Evolutionary conservation across 352 stramenopile genomes (phyloP).

Genomic region (Pythium chondricola): DNA sequence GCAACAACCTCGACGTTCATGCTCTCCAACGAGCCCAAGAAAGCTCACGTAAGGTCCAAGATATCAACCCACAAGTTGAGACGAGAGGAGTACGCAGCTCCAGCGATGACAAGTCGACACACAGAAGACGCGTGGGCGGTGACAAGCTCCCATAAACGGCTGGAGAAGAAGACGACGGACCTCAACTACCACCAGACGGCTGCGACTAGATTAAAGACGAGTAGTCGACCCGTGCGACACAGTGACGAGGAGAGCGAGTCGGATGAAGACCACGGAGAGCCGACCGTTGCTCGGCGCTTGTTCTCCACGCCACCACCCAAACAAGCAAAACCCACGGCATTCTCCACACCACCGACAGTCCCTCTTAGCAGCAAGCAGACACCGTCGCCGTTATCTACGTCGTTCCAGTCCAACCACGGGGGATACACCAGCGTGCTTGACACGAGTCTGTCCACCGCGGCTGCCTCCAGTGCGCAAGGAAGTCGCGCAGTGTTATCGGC

Average conservation of each 20-base stretch:
- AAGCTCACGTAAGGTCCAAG: no score
- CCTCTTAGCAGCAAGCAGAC: background rate
- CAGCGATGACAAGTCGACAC: background rate
- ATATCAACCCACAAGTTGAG: slow-evolving; percentile 2
- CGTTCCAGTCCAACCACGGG: background rate
- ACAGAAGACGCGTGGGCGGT: slow-evolving; percentile 6
- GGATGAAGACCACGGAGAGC: slow-evolving; percentile 1
- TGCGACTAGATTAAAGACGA: no score
- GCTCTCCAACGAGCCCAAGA: background rate
- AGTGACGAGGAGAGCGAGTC: background rate
- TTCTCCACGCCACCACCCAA: slow-evolving; percentile 15
- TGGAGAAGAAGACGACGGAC: slow-evolving; percentile 1
- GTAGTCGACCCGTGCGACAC: no score
- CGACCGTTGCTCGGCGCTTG: slow-evolving; percentile 7
- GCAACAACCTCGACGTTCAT: background rate
- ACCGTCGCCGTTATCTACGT: background rate
- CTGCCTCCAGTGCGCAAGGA: slow-evolving; percentile 24
- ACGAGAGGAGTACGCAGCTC: slow-evolving; percentile 2
- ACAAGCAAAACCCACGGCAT: background rate
- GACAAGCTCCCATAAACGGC: background rate
- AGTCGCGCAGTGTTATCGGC: slow-evolving; percentile 66
- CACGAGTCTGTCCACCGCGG: slow-evolving; percentile 4
- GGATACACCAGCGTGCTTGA: slow-evolving; percentile 3
- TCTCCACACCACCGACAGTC: slow-evolving; percentile 6
- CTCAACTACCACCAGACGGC: background rate